phyloP scores from a whole-genome alignment of 345 rosid species.

The Dovyalis caffra region DNA sequence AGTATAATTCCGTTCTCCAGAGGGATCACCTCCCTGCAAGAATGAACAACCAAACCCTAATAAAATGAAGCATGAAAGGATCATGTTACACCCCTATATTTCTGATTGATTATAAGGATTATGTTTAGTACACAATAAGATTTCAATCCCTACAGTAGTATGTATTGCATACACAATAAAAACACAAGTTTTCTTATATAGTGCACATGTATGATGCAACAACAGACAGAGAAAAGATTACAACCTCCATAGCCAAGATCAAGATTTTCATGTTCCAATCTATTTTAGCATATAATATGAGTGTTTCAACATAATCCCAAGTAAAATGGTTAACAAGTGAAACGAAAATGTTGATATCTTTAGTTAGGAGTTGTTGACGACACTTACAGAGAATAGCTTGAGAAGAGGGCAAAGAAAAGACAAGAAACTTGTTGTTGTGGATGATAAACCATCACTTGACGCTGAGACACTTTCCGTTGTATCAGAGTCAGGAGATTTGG shows the following conservation, averaged over 20 bases:
- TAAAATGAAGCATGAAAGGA: not conserved
- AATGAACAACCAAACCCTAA: not conserved
- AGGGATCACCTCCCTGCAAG: constrained; percentile 78
- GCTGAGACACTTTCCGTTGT: not conserved
- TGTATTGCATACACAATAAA: no score
- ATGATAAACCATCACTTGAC: constrained; percentile 8
- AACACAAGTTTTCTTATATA: no score
- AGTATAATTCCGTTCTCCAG: constrained; percentile 52
- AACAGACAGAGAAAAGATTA: not conserved
- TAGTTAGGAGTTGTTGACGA: not conserved
- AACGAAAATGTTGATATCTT: not conserved
- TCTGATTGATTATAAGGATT: not conserved
- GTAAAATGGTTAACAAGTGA: not conserved
- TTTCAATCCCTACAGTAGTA: no score
- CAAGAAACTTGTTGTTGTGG: constrained; percentile 49
- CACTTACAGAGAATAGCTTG: constrained; percentile 65
- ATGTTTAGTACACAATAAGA: no score
- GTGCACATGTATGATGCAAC: no score
- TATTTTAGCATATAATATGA: not conserved
- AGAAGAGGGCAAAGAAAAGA: constrained; percentile 80
- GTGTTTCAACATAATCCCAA: not conserved
- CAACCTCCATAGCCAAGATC: not conserved
- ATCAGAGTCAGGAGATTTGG: constrained; percentile 34
- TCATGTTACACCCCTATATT: not conserved
- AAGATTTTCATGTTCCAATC: not conserved